phyloP scores from a whole-genome alignment of 228 moss, liverwort and hornwort genomes.

The Sphagnum magellanicum region DNA sequence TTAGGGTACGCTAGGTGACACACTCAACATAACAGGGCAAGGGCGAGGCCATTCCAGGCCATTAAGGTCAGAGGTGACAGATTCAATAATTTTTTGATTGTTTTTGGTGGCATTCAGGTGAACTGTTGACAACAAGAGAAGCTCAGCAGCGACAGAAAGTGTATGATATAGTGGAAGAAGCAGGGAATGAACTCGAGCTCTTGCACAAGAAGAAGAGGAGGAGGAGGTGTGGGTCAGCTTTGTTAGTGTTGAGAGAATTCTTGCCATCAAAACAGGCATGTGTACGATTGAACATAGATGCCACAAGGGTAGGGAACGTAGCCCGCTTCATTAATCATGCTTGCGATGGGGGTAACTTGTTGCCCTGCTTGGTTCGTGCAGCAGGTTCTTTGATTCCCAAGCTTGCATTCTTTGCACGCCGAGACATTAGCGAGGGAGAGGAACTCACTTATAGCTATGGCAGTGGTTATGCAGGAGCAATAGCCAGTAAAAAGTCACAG shows the following conservation, averaged over 20 bases:
- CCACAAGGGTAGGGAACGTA: slow-evolving; percentile 70
- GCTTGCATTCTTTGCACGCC: slow-evolving; percentile 63
- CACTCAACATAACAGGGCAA: too few relatives aligned
- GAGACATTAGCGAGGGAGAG: slow-evolving; percentile 44
- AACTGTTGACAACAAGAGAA: slow-evolving; percentile 54
- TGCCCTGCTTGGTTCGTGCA: slow-evolving; percentile 63
- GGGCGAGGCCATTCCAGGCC: too few relatives aligned
- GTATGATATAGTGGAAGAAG: slow-evolving; percentile 33
- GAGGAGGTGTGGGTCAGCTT: slow-evolving; percentile 58
- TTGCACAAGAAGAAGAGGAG: neutral
- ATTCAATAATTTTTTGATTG: too few relatives aligned
- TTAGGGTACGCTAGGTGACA: too few relatives aligned
- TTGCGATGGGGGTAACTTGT: slow-evolving; percentile 81
- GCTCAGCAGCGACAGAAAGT: slow-evolving; percentile 47
- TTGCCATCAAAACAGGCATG: slow-evolving; percentile 66
- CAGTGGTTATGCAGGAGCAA: slow-evolving; percentile 12
- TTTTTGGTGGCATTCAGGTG: slow-evolving; percentile 29
- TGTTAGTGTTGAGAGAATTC: slow-evolving; percentile 70
- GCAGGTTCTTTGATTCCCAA: slow-evolving; percentile 78
- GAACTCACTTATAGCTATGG: slow-evolving; percentile 80
- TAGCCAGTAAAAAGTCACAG: slow-evolving; percentile 18
- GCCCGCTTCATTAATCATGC: slow-evolving; percentile 92
- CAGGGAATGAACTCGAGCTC: neutral
- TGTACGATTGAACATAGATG: slow-evolving; percentile 79
- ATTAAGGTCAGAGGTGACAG: too few relatives aligned